Evolutionary conservation across 495 filamentous ascomycete species (phyloP).

Genomic region (Jackrogersella multiformis): DNA sequence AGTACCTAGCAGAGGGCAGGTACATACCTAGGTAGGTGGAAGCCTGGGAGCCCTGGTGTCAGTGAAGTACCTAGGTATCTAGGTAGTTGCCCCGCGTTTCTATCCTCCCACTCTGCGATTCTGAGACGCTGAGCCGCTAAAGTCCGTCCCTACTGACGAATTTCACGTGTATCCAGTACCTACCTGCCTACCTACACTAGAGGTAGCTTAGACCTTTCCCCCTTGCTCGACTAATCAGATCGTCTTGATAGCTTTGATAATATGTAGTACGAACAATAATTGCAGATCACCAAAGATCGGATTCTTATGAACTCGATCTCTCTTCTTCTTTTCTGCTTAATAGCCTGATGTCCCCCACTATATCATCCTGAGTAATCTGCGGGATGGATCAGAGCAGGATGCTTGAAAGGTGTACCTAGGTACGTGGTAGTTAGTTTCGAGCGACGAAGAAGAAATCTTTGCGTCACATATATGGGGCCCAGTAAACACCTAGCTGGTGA

Average conservation of each 20-base stretch:
- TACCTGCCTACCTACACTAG: no score
- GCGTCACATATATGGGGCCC: constrained; percentile 28
- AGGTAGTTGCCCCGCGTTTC: constrained; percentile 32
- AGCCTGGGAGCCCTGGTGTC: no score
- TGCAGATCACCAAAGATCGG: constrained; percentile 31
- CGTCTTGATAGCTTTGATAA: constrained; percentile 19
- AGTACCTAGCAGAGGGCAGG: no score
- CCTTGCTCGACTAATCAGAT: constrained; percentile 8
- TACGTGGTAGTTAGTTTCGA: background rate
- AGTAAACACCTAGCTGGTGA: background rate
- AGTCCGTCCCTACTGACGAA: constrained; percentile 10
- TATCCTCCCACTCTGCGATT: background rate
- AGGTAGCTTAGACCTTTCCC: constrained; percentile 9
- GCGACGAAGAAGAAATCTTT: constrained; percentile 12
- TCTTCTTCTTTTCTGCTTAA: constrained; percentile 1
- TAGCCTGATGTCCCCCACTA: background rate
- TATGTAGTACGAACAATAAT: constrained; percentile 30
- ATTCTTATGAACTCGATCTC: constrained; percentile 26
- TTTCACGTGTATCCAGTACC: constrained; percentile 29
- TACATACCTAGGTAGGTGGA: no score
- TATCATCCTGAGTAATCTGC: background rate
- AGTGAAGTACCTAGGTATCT: no score
- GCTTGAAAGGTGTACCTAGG: background rate
- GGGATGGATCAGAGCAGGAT: background rate
- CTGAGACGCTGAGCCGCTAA: constrained; percentile 15